Evolutionary conservation across 352 stramenopile species (phyloP), one percentile per base, ranked within the genome.

Genomic region (Phytophthora citrophthora): DNA sequence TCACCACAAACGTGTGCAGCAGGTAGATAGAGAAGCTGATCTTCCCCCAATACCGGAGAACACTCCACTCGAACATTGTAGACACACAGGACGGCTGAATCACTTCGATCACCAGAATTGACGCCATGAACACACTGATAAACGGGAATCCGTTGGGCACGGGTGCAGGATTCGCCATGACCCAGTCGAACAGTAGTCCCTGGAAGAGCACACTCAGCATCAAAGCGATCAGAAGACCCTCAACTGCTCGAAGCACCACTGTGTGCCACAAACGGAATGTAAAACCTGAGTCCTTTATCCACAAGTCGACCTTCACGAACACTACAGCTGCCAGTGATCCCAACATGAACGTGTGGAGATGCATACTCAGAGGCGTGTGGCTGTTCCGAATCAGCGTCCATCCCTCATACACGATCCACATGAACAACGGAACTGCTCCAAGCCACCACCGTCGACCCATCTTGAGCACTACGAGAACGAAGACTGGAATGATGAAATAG

Each of bases 1-100:
- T 74, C 10, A 80, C 44, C n/a, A 80, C 56, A 41, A 76, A 83
- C 20, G 31, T 68, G 60, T 83, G 74, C 13, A 83, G 58, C 41
- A 83, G 34, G 34, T 83, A 83, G 46, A 80, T 71, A 0, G 74
- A 83, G 52, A 72, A 83, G 41, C 71, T 80, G 60, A 83, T 66
- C 61, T 83, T 80, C 27, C 74, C 74, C 27, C 61, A 73, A 51
- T 67, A 83, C 4, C 53, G 57, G 1, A 81, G 29, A 5, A 79
- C 29, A 24, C 54, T 70, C 71, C 68, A 83, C 64, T 83, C 75
- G 41, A 83, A 68, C 61, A 72, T 61, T 1, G 53, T 48, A 2
- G 71, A 76, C 2, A 83, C 24, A 12, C 54, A 64, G 0, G 68
- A 77, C 6, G 70, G 71, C n/a, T 60, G 55, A 20, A 83, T 38